A percentile compares a stretch with the other conserved stretches of the same genome.
These are phyloP conservation scores for Nakazawaea siamensis DNA, from an alignment of 805 yeast species.

Conservation along the genomic window DNA sequence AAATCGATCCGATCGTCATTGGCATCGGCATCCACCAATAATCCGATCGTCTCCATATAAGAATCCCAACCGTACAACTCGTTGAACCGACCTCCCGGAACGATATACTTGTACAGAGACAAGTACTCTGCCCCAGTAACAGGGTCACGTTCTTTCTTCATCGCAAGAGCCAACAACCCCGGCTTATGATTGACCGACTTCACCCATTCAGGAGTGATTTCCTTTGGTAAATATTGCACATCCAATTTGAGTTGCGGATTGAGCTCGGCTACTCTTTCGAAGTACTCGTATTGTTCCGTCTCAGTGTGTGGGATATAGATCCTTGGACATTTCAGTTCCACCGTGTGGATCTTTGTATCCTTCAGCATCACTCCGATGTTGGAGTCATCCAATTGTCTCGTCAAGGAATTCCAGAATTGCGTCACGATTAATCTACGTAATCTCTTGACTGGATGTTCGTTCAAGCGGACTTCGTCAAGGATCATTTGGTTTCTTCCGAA, in stretches of 20 bases:
- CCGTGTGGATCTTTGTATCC: constrained; percentile 68
- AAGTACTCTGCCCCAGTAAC: constrained; percentile 39
- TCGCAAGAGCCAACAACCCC: constrained; percentile 78
- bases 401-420: constrained; percentile 74
- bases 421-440: constrained; percentile 64
- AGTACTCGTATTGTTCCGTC: constrained; percentile 67
- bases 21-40: constrained; percentile 45
- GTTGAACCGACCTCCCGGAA: constrained; percentile 96
- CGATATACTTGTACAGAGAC: constrained; percentile 77
- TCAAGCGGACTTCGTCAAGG: constrained; percentile 74
- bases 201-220: constrained; percentile 71
- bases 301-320: constrained; percentile 69
- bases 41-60: constrained; percentile 82
- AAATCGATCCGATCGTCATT: constrained; percentile 29
- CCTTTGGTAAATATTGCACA: constrained; percentile 69
- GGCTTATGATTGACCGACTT: constrained; percentile 73
- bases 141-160: constrained; percentile 31
- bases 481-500: constrained; percentile 73
- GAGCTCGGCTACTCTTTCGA: constrained; percentile 38
- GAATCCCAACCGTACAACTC: constrained; percentile 99
- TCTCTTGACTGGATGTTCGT: constrained; percentile 81
- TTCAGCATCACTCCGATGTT: constrained; percentile 62
- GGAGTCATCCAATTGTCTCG: constrained; percentile 58
- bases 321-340: constrained; percentile 58
- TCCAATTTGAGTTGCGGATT: constrained; percentile 55